Evolutionary conservation across 2,329 filamentous ascomycete species (phyloP), one percentile per base, ranked within the genome.

Genomic region (Alternaria brassicae): DNA sequence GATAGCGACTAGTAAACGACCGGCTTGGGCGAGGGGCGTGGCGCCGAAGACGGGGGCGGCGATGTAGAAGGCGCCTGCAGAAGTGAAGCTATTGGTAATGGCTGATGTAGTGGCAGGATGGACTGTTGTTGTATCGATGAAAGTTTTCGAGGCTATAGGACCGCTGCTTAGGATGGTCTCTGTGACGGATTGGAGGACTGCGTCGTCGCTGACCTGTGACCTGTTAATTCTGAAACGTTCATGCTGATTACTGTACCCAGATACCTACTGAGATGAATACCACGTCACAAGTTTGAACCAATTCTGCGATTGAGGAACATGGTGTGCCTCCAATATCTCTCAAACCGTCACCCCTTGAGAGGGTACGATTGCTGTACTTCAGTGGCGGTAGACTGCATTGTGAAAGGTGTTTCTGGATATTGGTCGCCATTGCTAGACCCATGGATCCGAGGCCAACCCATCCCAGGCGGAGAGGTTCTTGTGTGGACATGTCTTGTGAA

Each of bases 51-150:
- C 83, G 0, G 83, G 83, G 0, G 70, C 69, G 0, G 82, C 78
- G 27, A 84, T 68, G 47, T 83, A 83, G 3, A 58, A 53, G 3
- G 74, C 79, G 0, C 73, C 10, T 57, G 63, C 4, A 58, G 64
- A 2, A 0, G 56, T 48, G 0, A 85, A 63, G 0, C 67, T 69
- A 0, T 55, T 47, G 1, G 77, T 58, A 0, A 76, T 70, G 6
- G 61, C 58, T 1, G 68, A 61, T 0, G 81, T 79, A 0, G 81
- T 81, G 6, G 77, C 69, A 0, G 83, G 82, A 53, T 84, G 81
- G 1, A 85, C 79, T 0, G 83, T 85, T 0, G 83, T 84, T 0
- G 82, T 83, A 58, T 85, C 83, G 17, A 82, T 73, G 8, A 84
- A 62, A 12, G 80, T 73, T 62, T 84, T 85, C n/a, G 71, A 72